These are phyloP conservation scores for Exophiala oligosperma DNA, from an alignment of 2,329 filamentous ascomycete genomes.

Conservation along the genomic window DNA sequence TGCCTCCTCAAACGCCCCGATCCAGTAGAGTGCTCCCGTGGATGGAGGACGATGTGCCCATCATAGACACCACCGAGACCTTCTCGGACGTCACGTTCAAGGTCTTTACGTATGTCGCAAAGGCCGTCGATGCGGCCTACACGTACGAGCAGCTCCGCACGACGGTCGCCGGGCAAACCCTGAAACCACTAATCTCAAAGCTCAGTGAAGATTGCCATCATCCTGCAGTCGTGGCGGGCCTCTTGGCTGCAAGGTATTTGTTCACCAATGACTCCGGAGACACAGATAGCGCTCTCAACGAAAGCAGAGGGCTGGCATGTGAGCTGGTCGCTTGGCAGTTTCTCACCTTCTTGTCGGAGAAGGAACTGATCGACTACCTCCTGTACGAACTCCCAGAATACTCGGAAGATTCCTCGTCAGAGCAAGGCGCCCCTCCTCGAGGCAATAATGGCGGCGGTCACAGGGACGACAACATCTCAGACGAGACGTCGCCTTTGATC, in stretches of 20 bases:
- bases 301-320: constrained; percentile 58
- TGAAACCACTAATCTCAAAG: constrained; percentile 40
- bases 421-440: constrained; percentile 15
- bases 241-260: constrained; percentile 60
- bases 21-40: constrained; percentile 20
- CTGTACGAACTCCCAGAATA: constrained; percentile 52
- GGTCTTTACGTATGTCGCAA: constrained; percentile 42
- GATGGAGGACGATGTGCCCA: constrained; percentile 36
- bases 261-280: constrained; percentile 50
- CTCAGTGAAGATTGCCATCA: constrained; percentile 45
- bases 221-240: constrained; percentile 45
- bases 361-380: constrained; percentile 58
- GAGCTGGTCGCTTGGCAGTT: constrained; percentile 65
- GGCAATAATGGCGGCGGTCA: not conserved
- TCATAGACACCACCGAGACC: constrained; percentile 42
- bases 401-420: constrained; percentile 4
- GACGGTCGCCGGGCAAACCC: constrained; percentile 37
- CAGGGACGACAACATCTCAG: constrained; percentile 15
- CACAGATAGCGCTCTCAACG: constrained; percentile 57
- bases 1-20: constrained; percentile 22
- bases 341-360: constrained; percentile 55
- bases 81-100: constrained; percentile 43
- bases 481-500: constrained; percentile 36
- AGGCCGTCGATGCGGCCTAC: constrained; percentile 42
- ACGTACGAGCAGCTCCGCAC: constrained; percentile 48